phyloP scores from a whole-genome alignment of 2,329 filamentous ascomycete genomes.

The Trichoderma sp. region DNA sequence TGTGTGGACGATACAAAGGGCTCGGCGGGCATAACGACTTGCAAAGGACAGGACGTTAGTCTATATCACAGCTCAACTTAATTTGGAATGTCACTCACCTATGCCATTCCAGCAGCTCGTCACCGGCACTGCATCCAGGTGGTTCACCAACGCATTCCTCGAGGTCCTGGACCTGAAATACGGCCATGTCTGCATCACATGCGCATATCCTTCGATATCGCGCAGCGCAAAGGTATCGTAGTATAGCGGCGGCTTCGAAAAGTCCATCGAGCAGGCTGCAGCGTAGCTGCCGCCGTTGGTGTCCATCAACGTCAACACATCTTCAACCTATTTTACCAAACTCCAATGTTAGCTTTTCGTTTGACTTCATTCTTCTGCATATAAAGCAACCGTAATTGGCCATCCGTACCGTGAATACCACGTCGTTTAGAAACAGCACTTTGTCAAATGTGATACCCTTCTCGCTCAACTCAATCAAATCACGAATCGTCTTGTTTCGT shows the following conservation, averaged over 20 bases:
- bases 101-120: slow-evolving; percentile 51
- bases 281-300: slow-evolving; percentile 62
- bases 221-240: slow-evolving; percentile 66
- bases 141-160: slow-evolving; percentile 53
- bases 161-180: slow-evolving; percentile 57
- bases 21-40: slow-evolving; percentile 53
- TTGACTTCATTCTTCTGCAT: background rate
- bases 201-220: slow-evolving; percentile 53
- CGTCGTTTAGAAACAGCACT: slow-evolving; percentile 64
- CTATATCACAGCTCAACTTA: background rate
- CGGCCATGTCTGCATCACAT: slow-evolving; percentile 59
- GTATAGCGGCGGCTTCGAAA: slow-evolving; percentile 53
- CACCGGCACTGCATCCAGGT: slow-evolving; percentile 49
- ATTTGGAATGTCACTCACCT: slow-evolving; percentile 31
- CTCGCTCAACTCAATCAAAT: slow-evolving; percentile 53
- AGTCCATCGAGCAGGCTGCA: slow-evolving; percentile 64
- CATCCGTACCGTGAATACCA: slow-evolving; percentile 56
- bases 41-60: background rate
- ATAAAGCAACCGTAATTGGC: background rate
- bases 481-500: slow-evolving; percentile 64
- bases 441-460: slow-evolving; percentile 58
- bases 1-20: slow-evolving; percentile 53
- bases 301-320: slow-evolving; percentile 56
- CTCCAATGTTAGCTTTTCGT: background rate
- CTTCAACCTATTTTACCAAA: slow-evolving; percentile 46